A percentile compares a stretch with the other conserved stretches of the same genome.
These are phyloP conservation scores for Penicillium sp. DNA, from an alignment of 2,329 filamentous ascomycete genomes.

Conservation along the genomic window DNA sequence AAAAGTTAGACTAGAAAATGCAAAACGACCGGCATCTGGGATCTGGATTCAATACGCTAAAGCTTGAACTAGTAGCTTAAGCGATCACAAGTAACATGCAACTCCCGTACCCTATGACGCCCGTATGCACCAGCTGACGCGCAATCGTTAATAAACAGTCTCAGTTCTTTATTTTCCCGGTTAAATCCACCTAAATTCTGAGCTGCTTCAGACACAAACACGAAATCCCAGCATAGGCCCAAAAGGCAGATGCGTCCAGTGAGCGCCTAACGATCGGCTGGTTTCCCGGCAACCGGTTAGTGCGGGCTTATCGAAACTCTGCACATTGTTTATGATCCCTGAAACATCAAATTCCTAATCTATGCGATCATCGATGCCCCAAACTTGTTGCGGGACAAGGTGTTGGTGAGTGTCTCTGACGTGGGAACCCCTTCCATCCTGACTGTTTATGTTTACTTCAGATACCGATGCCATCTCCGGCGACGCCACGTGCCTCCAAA, in stretches of 20 bases:
- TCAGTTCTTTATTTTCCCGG: too few relatives aligned
- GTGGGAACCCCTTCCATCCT: neutral
- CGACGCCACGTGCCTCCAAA: slow-evolving; percentile 42
- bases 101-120: slow-evolving; percentile 18
- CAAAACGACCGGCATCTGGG: neutral
- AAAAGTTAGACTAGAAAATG: too few relatives aligned
- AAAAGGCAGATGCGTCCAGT: neutral
- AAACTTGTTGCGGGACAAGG: slow-evolving; percentile 13
- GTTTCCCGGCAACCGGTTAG: slow-evolving; percentile 16
- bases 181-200: too few relatives aligned
- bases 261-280: neutral
- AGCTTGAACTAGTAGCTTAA: neutral
- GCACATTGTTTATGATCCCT: slow-evolving; percentile 14
- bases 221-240: too few relatives aligned
- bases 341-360: slow-evolving; percentile 2
- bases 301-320: slow-evolving; percentile 22
- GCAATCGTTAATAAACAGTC: neutral
- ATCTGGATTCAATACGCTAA: neutral
- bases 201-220: too few relatives aligned
- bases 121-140: slow-evolving; percentile 14
- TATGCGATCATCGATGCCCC: slow-evolving; percentile 15
- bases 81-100: neutral
- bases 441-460: slow-evolving; percentile 1
- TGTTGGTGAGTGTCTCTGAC: slow-evolving; percentile 4
- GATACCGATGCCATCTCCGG: slow-evolving; percentile 44